Conservation (phyloP, 441 rosid genomes). For the Erodium trifolium region DNA sequence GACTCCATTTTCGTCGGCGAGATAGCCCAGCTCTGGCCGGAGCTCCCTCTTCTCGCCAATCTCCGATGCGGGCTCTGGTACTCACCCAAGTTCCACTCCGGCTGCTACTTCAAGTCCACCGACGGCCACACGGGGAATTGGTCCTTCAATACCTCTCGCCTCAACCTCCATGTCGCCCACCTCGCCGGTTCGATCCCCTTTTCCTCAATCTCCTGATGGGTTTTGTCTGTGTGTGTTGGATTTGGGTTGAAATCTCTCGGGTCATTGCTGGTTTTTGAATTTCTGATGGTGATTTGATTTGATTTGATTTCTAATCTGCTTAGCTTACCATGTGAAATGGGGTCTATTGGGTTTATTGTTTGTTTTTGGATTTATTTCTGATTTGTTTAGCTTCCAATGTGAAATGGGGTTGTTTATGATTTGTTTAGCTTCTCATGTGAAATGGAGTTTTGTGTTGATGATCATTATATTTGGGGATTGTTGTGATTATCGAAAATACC, state of each 20-base stretch:
- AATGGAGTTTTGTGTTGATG: not conserved
- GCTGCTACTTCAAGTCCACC: conserved; percentile 93
- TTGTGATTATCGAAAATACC: not conserved
- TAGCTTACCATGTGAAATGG: too few species aligned
- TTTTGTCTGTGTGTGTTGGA: not conserved
- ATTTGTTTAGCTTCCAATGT: too few species aligned
- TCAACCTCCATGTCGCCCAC: conserved; percentile 73
- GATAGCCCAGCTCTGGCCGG: conserved; percentile 76
- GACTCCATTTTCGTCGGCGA: conserved; percentile 77
- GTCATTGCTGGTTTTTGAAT: not conserved
- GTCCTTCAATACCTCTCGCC: conserved; percentile 78
- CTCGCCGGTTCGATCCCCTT: conserved; percentile 41
- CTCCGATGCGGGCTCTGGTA: conserved; percentile 98
- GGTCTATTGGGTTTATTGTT: too few species aligned
- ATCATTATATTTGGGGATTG: not conserved
- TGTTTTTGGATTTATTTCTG: too few species aligned
- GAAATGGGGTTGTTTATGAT: too few species aligned
- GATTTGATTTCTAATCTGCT: too few species aligned
- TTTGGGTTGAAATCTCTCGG: not conserved
- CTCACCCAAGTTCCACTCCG: conserved; percentile 46
- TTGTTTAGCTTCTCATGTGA: not conserved
- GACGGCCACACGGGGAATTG: conserved; percentile 87
- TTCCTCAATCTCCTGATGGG: not conserved
- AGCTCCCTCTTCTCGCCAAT: conserved; percentile 70
- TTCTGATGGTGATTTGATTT: too few species aligned